These are phyloP conservation scores for Blastocrithidia nonstop DNA, from an alignment of 208 protist species.

Conservation along the genomic window DNA sequence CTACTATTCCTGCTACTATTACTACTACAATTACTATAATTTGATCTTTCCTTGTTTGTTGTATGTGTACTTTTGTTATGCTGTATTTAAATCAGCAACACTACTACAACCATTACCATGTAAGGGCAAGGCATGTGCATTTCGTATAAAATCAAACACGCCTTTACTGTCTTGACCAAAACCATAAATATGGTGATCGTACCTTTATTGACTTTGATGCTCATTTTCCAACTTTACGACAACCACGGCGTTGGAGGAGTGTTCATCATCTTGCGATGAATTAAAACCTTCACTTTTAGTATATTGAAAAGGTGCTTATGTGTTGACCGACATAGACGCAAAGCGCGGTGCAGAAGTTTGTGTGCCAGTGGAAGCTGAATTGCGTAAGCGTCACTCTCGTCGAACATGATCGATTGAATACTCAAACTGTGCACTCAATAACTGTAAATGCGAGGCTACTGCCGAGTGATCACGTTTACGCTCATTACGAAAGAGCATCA, in stretches of 20 bases:
- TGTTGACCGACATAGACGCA: slow-evolving; percentile 14
- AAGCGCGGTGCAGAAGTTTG: slow-evolving; percentile 15
- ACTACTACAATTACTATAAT: neutral
- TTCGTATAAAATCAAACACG: too few relatives aligned
- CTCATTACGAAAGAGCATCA: slow-evolving; percentile 16
- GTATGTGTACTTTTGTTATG: too few relatives aligned
- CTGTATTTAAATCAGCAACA: too few relatives aligned
- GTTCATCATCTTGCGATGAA: too few relatives aligned
- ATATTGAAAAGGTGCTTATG: too few relatives aligned
- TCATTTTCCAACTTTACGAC: neutral
- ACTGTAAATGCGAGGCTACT: slow-evolving; percentile 16
- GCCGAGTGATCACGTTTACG: slow-evolving; percentile 21
- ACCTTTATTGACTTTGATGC: too few relatives aligned
- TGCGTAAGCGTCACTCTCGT: slow-evolving; percentile 1
- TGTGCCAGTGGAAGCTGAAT: slow-evolving; percentile 10
- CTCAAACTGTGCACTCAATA: slow-evolving; percentile 18
- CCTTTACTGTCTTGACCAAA: too few relatives aligned
- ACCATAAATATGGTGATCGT: too few relatives aligned
- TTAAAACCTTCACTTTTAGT: too few relatives aligned
- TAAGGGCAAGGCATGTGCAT: too few relatives aligned
- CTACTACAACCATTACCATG: too few relatives aligned
- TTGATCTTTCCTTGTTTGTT: neutral
- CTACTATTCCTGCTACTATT: neutral
- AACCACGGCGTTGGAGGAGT: neutral
- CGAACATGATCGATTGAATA: slow-evolving; percentile 14